Percentiles rank a stretch among this genome's conserved stretches.
These are phyloP conservation scores for Saprolegnia parasitica DNA, from an alignment of 352 stramenopile species.

Conservation along the genomic window DNA sequence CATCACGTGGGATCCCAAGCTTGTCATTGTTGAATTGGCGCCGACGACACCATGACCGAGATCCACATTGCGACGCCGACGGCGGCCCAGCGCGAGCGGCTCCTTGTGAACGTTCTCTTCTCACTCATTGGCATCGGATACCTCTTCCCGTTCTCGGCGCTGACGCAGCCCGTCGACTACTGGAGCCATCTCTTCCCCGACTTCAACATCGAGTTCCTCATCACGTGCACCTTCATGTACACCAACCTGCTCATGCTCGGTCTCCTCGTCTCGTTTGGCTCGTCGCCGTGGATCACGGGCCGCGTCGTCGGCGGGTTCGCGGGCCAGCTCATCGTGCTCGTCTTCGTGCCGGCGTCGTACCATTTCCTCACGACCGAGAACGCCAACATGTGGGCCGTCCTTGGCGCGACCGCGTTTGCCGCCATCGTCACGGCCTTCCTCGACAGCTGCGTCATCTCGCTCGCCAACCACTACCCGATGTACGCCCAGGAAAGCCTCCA, in stretches of 20 bases:
- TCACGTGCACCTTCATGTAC: constrained; percentile 83
- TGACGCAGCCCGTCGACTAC: constrained; percentile 87
- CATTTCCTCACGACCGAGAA: constrained; percentile 63
- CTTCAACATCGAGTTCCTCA: constrained; percentile 82
- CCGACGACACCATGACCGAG: background rate
- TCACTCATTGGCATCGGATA: constrained; percentile 72
- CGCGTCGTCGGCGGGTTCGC: constrained; percentile 76
- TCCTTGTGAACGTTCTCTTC: constrained; percentile 55
- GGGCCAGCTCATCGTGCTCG: constrained; percentile 63
- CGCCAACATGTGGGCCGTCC: constrained; percentile 56
- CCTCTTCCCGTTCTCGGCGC: constrained; percentile 82
- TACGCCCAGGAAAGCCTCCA: constrained; percentile 78
- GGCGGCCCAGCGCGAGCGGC: constrained; percentile 39
- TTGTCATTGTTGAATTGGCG: background rate
- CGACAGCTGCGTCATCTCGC: constrained; percentile 75
- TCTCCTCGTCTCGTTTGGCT: constrained; percentile 57
- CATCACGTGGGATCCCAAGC: background rate
- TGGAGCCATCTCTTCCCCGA: constrained; percentile 82
- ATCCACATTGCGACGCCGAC: background rate
- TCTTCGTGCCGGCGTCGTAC: constrained; percentile 73
- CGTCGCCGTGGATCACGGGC: constrained; percentile 58
- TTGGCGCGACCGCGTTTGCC: constrained; percentile 56
- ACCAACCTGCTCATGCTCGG: constrained; percentile 66
- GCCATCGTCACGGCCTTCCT: constrained; percentile 77
- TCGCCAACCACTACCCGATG: constrained; percentile 75